phyloP scores from a whole-genome alignment of 306 rosid species.

The Citrullus amarus region DNA sequence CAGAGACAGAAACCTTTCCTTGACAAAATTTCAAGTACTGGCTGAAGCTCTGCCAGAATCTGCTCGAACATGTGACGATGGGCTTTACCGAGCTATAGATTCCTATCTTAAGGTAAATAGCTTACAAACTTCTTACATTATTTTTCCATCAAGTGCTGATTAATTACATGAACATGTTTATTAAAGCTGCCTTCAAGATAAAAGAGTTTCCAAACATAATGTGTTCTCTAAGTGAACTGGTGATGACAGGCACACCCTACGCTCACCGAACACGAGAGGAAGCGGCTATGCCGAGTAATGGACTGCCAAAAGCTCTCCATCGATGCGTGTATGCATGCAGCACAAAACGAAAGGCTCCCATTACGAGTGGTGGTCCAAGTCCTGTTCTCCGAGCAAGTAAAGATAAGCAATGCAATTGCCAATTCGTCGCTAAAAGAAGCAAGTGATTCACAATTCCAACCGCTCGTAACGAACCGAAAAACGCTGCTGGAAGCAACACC shows the following conservation, averaged over 20 bases:
- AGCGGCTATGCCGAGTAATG: conserved; percentile 91
- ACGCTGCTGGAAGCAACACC: conserved; percentile 86
- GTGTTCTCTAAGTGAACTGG: background rate
- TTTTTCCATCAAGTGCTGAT: background rate
- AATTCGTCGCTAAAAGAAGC: conserved; percentile 52
- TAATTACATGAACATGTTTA: background rate
- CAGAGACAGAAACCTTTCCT: conserved; percentile 79
- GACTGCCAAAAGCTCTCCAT: conserved; percentile 96
- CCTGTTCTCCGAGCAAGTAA: conserved; percentile 85
- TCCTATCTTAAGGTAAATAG: conserved; percentile 75
- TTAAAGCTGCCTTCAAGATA: background rate
- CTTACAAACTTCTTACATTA: background rate
- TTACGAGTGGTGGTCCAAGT: conserved; percentile 92
- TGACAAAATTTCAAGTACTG: conserved; percentile 93
- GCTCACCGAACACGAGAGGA: conserved; percentile 90
- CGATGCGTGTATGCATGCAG: conserved; percentile 98
- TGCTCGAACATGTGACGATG: conserved; percentile 93
- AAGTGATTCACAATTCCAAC: conserved; percentile 46
- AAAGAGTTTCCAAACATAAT: background rate
- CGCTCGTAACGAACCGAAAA: conserved; percentile 56
- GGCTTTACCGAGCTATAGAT: conserved; percentile 93
- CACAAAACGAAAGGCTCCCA: conserved; percentile 94
- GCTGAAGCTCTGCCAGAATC: conserved; percentile 99
- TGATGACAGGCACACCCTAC: conserved; percentile 77
- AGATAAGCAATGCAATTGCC: conserved; percentile 76